Percentiles rank a stretch among this genome's conserved stretches.
Evolutionary conservation across 1,139 yeast species (phyloP).

Genomic region (Wickerhamomyces sp.): DNA sequence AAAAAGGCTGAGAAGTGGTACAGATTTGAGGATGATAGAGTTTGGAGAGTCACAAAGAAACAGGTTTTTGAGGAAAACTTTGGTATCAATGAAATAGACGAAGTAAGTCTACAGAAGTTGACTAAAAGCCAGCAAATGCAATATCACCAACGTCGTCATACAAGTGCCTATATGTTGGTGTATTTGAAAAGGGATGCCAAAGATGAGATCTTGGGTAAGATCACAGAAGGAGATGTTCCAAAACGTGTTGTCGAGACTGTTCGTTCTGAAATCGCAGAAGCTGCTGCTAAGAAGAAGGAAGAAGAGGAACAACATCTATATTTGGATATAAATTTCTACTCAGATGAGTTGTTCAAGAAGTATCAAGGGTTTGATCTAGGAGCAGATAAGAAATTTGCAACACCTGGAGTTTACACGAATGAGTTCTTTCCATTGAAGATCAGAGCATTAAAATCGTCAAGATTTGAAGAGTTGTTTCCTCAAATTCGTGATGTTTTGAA

Average conservation of each 20-base stretch:
- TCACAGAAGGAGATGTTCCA: constrained; percentile 59
- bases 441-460: constrained; percentile 54
- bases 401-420: constrained; percentile 41
- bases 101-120: constrained; percentile 26
- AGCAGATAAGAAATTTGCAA: constrained; percentile 44
- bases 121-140: constrained; percentile 58
- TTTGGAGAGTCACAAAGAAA: constrained; percentile 74
- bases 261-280: constrained; percentile 53
- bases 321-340: constrained; percentile 53
- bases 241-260: constrained; percentile 62
- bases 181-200: constrained; percentile 68
- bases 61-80: constrained; percentile 92
- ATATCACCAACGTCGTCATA: constrained; percentile 66
- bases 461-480: constrained; percentile 46
- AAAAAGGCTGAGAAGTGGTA: constrained; percentile 69
- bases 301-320: constrained; percentile 78
- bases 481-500: constrained; percentile 44
- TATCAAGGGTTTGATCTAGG: constrained; percentile 77
- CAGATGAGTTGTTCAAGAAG: constrained; percentile 45
- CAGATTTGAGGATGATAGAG: constrained; percentile 92
- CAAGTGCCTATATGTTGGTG: constrained; percentile 96
- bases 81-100: constrained; percentile 64
- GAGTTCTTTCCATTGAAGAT: constrained; percentile 46
- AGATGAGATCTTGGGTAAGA: constrained; percentile 53
- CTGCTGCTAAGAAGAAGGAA: constrained; percentile 52